A percentile compares a stretch with the other conserved stretches of the same genome.
Conservation (phyloP, 2,329 filamentous ascomycete genomes). For the Diaporthe capsici region DNA sequence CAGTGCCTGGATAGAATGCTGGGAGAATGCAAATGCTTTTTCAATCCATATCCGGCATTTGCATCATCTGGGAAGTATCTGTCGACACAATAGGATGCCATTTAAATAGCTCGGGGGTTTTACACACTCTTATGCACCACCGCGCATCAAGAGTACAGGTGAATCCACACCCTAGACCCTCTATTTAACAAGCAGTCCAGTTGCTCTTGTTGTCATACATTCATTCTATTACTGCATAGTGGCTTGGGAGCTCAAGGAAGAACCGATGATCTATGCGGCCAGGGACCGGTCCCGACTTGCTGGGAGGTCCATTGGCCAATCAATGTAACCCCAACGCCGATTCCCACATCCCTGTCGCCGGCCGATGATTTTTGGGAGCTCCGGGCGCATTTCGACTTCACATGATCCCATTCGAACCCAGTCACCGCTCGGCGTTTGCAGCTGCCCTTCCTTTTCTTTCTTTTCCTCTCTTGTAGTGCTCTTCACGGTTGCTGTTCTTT, state of each 20-base stretch:
- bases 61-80: not conserved
- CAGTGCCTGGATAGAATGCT: not conserved
- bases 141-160: not conserved
- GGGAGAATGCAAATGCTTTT: not conserved
- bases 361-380: slow-evolving; percentile 35
- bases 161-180: not conserved
- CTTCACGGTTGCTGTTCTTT: not conserved
- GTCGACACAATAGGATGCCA: not conserved
- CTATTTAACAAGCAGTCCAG: not conserved
- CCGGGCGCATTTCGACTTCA: slow-evolving; percentile 30
- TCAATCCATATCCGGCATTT: not conserved
- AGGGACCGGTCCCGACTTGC: not conserved
- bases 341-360: slow-evolving; percentile 29
- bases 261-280: not conserved
- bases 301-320: slow-evolving; percentile 27
- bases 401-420: not conserved
- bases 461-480: not conserved
- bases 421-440: not conserved
- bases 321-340: slow-evolving; percentile 16
- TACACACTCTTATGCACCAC: not conserved
- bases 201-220: not conserved
- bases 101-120: not conserved
- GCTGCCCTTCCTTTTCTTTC: not conserved
- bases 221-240: not conserved
- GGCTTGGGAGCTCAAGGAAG: not conserved